Evolutionary conservation across 2,329 filamentous ascomycete genomes (phyloP), one percentile per base, ranked within the genome.

Genomic region (Calonectria ilicicola): DNA sequence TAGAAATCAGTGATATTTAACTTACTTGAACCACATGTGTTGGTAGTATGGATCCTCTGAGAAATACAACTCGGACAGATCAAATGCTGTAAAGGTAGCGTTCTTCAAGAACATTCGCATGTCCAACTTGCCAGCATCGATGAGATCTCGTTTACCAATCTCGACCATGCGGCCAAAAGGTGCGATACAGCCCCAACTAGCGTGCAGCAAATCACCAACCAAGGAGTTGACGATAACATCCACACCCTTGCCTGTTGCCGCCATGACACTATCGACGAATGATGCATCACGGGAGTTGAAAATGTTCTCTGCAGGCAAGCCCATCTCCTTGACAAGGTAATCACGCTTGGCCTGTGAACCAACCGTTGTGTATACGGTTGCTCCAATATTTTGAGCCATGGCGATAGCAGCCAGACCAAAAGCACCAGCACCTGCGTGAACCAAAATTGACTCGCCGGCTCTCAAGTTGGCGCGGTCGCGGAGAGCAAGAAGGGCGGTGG

Each of bases 121-220:
- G 60, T 64, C 60, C 40, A 64, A 21, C 27, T 64, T 64, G 23
- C 60, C 60, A 21, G 53, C 53, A 15, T 60, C 53, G 35, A 60
- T 46, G 26, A 47, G 38, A 65, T 65, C 62, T 23, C 40, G 62
- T 10, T 65, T 46, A 5, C 65, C 65, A 67, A 40, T 44, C 32
- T 67, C 65, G 26, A 67, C 51, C 14, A 67, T 47, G 40, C 49
- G 49, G 15, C 65, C 65, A n/a, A 67, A 60, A 5, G 40, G 49
- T 5, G 65, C 65, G n/a, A 67, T 44, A 27, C 65, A 67, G 14
- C 40, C 19, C 65, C 65, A 67, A 14, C 35, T 60, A 4, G 47
- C 42, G 17, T 69, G 53, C 19, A 65, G 17, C 12, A 65, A 35
- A 12, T 65, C 62, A 15, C 62, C 62, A 35, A 47, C 42, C 14